Percentiles rank a stretch among this genome's conserved stretches.
phyloP scores from a whole-genome alignment of 306 rosid species.

The Castanopsis chinensis region DNA sequence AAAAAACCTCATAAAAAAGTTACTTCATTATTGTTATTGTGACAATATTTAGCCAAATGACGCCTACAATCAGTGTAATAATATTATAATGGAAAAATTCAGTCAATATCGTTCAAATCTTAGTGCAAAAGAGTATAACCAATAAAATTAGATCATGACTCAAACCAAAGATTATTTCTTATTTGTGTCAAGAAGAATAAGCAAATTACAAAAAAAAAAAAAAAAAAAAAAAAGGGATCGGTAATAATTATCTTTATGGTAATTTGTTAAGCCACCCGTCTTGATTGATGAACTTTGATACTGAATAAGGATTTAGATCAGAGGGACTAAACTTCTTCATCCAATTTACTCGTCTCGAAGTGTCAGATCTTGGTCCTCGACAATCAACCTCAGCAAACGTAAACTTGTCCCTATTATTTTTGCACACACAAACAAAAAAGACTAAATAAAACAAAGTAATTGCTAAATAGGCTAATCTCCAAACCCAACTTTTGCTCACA shows the following conservation, averaged over 20 bases:
- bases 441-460: not conserved
- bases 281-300: conserved; percentile 33
- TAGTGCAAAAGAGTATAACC: no score
- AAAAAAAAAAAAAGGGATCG: no score
- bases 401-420: conserved; percentile 5
- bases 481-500: not conserved
- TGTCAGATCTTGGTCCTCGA: conserved; percentile 28
- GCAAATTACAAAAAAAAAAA: not conserved
- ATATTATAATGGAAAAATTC: no score
- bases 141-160: not conserved
- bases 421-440: not conserved
- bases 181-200: not conserved
- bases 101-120: no score
- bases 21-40: no score
- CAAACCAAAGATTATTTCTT: not conserved
- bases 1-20: no score
- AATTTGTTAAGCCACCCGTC: conserved; percentile 27
- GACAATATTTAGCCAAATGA: no score
- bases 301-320: not conserved
- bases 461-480: not conserved
- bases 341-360: conserved; percentile 31
- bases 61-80: no score
- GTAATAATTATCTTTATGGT: not conserved
- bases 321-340: conserved; percentile 1
- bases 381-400: conserved; percentile 28